Conservation (phyloP, 768 basidiomycete species). For the Phanerochaete sordida region DNA sequence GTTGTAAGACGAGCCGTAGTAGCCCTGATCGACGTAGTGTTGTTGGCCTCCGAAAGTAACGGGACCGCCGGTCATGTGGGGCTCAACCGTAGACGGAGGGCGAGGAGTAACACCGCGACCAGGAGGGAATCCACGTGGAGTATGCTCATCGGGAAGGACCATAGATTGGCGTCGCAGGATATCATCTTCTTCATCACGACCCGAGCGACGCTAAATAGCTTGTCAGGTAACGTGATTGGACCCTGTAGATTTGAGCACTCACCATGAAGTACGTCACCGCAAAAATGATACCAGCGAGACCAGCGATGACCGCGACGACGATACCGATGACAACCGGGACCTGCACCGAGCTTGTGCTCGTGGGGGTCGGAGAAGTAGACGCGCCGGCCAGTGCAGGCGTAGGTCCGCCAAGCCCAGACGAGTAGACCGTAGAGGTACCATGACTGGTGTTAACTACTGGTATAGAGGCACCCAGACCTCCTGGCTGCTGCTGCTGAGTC, state of each 20-base stretch:
- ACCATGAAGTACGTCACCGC: constrained; percentile 34
- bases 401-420: not conserved
- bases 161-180: constrained; percentile 65
- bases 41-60: constrained; percentile 11
- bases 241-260: constrained; percentile 7
- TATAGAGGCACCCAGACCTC: not conserved
- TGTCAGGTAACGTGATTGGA: constrained; percentile 9
- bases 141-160: constrained; percentile 48
- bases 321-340: constrained; percentile 26
- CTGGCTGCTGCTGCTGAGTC: not conserved
- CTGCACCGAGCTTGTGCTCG: constrained; percentile 15
- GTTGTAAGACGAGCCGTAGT: constrained; percentile 18
- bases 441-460: not conserved
- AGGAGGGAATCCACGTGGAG: constrained; percentile 20
- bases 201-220: constrained; percentile 20
- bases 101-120: constrained; percentile 38
- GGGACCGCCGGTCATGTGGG: constrained; percentile 28
- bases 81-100: constrained; percentile 65
- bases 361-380: constrained; percentile 5
- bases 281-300: constrained; percentile 27
- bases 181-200: constrained; percentile 28
- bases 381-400: not conserved
- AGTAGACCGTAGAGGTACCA: not conserved
- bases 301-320: constrained; percentile 32
- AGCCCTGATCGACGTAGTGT: constrained; percentile 5